Base-by-base conservation (phyloP, 1,139 yeast genomes). In the Lodderomyces pseudojiufengensis region DNA sequence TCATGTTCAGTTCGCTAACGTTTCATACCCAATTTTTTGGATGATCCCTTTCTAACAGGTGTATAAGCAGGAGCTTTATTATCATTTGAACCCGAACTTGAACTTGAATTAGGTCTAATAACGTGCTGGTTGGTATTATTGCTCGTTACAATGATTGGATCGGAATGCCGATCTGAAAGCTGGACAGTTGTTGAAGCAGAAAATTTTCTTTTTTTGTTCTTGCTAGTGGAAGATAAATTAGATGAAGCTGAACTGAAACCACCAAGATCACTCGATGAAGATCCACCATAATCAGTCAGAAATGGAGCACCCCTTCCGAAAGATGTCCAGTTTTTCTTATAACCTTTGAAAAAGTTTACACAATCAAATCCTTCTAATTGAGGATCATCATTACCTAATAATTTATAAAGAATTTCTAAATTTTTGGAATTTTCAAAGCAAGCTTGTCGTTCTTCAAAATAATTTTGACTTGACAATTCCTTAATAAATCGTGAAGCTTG, bases 291-390 rank as follows among this genome's bases (percentile, higher is more conserved):
- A 5, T 18, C 20, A 18, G 20, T 18, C 20, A 18, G 20, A 7
- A 18, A 24, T 5, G 21, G 30, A 10, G 10, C 27, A 16, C 21
- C 33, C 3, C n/a, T 5, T 21, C 21, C 23, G 14, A 24, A 34
- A 8, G 9, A 11, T 12, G 3, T 13, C 40, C 41, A 38, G 14
- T 33, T 41, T 4, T 35, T 37, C 26, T 59, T 57, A 24, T 80
- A 52, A 7, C 80, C 70, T 20, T 59, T 50, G 53, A 76, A 72
- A 55, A 81, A 72, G 39, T 72, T 70, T 54, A 84, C 94, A 48
- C 88, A 63, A 54, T 83, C 84, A 43, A 90, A 74, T 22, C 38
- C 9, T 3, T 10, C 32, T 9, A 26, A 31, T 24, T 3, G 30
- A 31, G 4, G 47, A 3, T 32, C 9, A 12, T 33, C 27, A 15